Evolutionary conservation across 441 rosid genomes (phyloP).

Genomic region (Jatropha podagrica): DNA sequence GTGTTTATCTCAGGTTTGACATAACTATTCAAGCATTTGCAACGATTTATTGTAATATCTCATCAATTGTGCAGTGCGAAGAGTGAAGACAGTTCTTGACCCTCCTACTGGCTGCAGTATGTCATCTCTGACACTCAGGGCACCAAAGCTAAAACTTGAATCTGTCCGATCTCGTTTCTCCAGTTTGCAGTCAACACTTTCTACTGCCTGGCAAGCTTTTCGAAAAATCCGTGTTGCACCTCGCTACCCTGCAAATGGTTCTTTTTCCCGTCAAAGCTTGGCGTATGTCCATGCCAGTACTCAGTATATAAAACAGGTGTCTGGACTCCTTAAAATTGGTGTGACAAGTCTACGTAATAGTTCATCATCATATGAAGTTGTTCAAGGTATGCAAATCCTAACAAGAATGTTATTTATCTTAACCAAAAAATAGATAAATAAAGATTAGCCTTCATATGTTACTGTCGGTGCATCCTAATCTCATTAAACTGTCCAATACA

Average conservation of each 20-base stretch:
- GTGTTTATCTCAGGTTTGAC: constrained; percentile 35
- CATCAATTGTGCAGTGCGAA: constrained; percentile 63
- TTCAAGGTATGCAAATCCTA: constrained; percentile 60
- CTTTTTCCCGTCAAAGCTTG: constrained; percentile 88
- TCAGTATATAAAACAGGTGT: constrained; percentile 87
- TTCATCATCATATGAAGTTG: constrained; percentile 81
- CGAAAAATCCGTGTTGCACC: constrained; percentile 57
- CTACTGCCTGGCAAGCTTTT: constrained; percentile 73
- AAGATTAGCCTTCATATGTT: background rate
- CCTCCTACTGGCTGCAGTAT: constrained; percentile 87
- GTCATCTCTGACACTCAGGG: constrained; percentile 52
- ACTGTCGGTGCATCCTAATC: background rate
- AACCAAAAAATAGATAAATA: background rate
- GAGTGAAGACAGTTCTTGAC: constrained; percentile 74
- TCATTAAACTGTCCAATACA: background rate
- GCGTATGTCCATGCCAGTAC: constrained; percentile 96
- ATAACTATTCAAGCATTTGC: constrained; percentile 21
- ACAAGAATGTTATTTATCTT: background rate
- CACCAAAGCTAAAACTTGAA: constrained; percentile 60
- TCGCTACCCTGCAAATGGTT: constrained; percentile 63
- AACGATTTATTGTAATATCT: constrained; percentile 21
- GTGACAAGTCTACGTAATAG: constrained; percentile 88
- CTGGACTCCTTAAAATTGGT: constrained; percentile 87
- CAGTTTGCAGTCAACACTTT: constrained; percentile 55
- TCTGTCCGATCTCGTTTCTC: constrained; percentile 59